Percentiles rank a stretch among this genome's conserved stretches.
These are phyloP conservation scores for Ustilago shanxiensis DNA, from an alignment of 1,284 basidiomycete genomes.

Conservation along the genomic window DNA sequence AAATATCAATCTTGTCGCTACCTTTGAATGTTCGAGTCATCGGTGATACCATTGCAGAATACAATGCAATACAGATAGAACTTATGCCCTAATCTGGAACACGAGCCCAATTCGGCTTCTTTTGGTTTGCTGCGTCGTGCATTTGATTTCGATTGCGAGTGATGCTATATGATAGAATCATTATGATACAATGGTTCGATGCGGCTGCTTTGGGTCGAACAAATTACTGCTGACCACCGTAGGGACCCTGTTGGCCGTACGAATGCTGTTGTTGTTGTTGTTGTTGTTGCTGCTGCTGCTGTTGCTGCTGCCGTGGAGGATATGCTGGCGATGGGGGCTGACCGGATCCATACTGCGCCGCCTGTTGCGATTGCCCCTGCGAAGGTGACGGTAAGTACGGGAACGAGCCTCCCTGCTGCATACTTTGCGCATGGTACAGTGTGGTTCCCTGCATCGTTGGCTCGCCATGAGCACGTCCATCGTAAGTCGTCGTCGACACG, in stretches of 20 bases:
- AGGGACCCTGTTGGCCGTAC: conserved; percentile 15
- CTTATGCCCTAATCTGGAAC: conserved; percentile 1
- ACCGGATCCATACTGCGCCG: conserved; percentile 1
- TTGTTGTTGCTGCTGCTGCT: conserved; percentile 7
- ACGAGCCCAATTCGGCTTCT: background rate
- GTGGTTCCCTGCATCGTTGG: conserved; percentile 7
- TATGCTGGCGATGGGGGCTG: conserved; percentile 16
- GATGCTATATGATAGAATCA: too few species aligned
- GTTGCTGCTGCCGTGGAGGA: background rate
- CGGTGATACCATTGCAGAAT: background rate
- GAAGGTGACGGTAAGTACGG: background rate
- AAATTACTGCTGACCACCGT: conserved; percentile 15
- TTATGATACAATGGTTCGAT: too few species aligned
- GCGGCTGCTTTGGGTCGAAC: too few species aligned
- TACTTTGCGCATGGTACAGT: conserved; percentile 6
- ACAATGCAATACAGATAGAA: background rate
- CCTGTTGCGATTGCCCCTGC: conserved; percentile 2
- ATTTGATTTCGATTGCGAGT: background rate
- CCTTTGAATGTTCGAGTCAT: background rate
- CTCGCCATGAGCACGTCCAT: conserved; percentile 5
- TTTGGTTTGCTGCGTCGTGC: background rate
- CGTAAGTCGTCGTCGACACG: conserved; percentile 29
- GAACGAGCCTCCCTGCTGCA: conserved; percentile 8
- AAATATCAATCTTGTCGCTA: background rate
- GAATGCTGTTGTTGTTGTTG: conserved; percentile 7